A percentile compares a stretch with the other conserved stretches of the same genome.
Conservation (phyloP, 2,329 filamentous ascomycete species). For the Diaporthe sp. region DNA sequence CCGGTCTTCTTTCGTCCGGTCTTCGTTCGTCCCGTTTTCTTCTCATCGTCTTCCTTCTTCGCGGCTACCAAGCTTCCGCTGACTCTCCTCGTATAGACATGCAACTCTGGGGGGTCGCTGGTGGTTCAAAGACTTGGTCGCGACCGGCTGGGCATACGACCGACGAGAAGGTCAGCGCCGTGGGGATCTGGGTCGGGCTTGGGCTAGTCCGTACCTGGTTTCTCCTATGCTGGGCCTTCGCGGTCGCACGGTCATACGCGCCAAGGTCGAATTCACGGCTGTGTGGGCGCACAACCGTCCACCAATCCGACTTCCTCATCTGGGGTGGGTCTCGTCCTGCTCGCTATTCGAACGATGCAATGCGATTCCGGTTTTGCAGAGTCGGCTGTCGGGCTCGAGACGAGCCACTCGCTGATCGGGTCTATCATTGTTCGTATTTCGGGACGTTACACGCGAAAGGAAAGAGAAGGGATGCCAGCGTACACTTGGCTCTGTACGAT, state of each 20-base stretch:
- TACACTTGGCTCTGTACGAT: slow-evolving; percentile 37
- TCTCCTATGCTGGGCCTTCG: slow-evolving; percentile 27
- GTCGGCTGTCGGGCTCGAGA: slow-evolving; percentile 21
- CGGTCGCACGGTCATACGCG: slow-evolving; percentile 12
- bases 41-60: background rate
- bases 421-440: slow-evolving; percentile 35
- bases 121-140: background rate
- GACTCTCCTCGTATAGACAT: background rate
- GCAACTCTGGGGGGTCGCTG: background rate
- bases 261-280: slow-evolving; percentile 7
- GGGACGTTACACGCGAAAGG: background rate
- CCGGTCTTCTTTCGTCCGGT: background rate
- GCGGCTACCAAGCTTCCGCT: background rate
- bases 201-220: slow-evolving; percentile 29
- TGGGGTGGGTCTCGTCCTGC: background rate
- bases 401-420: slow-evolving; percentile 36
- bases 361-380: slow-evolving; percentile 27
- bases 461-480: slow-evolving; percentile 1
- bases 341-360: background rate
- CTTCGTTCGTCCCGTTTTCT: background rate
- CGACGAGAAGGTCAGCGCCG: background rate
- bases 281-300: slow-evolving; percentile 22
- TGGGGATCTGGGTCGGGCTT: slow-evolving; percentile 28
- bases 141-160: background rate
- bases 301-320: slow-evolving; percentile 35